Base-by-base conservation (phyloP, 441 rosid species). In the Pelargonium myrrhifolium region DNA sequence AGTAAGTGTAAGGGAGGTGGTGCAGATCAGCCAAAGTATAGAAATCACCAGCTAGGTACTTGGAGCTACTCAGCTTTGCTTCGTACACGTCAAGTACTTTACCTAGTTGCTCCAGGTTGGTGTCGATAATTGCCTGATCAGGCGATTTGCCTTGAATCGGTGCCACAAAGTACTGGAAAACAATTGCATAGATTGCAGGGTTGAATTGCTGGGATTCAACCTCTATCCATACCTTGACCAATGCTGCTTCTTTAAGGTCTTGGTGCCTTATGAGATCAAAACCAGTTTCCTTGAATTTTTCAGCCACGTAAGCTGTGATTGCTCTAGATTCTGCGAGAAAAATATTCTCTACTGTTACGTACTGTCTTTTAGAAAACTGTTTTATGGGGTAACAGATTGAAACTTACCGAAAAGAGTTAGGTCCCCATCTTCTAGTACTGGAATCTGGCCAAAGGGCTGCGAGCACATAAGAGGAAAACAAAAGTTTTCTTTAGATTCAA, bases 381-480 rank as follows among this genome's bases (percentile, higher is more conserved):
- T 35, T 9, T 35, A 35, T 20, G 9, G 9, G 61, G 22, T 18
- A 21, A 55, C 61, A 9, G 9, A 55, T 18, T 5, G 61, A 55
- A 51, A 67, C 78, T 47, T 74, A 90, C 97, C 94, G 28, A 90
- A 88, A 56, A 88, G 72, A 14, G 82, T 85, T 10, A 90, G 79
- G 72, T 85, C 89, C 9, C 70, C 91, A 64, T 90, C 97, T 81
- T 90, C 91, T 22, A 90, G 83, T 21, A 76, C 89, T 22, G 97
- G 94, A 67, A 90, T 73, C 69, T 72, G 87, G 17, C 94, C 97
- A 56, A 90, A 90, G 20, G 94, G 97, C 97, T 88, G 83, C 83
- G 77, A 11, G 49, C 61, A 24, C 0, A 45, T 17, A 64, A 55
- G 42, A 58, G 11, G 24, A 47, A 24, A 15, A 26, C 21, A 59